Evolutionary conservation across 2,329 filamentous ascomycete species (phyloP).

Genomic region (Colletotrichum chlorophyti): DNA sequence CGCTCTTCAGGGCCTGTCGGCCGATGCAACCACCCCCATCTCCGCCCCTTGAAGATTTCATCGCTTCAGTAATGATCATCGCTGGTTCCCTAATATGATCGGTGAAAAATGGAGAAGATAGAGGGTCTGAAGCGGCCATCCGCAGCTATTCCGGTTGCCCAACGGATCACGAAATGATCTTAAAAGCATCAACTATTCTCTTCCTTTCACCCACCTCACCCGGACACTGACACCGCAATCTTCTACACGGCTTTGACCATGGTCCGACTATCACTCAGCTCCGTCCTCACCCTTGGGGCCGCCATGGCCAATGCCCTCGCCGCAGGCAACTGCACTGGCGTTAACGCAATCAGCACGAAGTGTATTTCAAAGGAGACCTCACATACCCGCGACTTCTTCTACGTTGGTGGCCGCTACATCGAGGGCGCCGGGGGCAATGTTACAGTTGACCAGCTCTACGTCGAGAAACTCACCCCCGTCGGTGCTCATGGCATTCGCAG

Average conservation of each 20-base stretch:
- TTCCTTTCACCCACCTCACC: too few species aligned
- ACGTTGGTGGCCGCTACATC: conserved; percentile 44
- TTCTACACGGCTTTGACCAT: too few species aligned
- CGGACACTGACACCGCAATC: too few species aligned
- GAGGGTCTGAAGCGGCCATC: background rate
- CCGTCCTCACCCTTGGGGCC: background rate
- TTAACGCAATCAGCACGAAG: conserved; percentile 26
- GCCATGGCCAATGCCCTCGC: background rate
- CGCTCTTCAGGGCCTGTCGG: background rate
- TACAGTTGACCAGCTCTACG: conserved; percentile 56
- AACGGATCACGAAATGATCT: too few species aligned
- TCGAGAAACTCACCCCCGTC: conserved; percentile 52
- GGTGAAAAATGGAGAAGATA: background rate
- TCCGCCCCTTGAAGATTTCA: conserved; percentile 9
- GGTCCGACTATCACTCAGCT: conserved; percentile 5
- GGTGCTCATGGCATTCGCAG: background rate
- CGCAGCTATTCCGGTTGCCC: background rate
- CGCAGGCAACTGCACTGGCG: conserved; percentile 11
- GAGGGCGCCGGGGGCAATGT: conserved; percentile 36
- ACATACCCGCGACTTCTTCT: conserved; percentile 40
- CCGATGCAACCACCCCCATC: conserved; percentile 13
- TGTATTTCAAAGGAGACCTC: conserved; percentile 27
- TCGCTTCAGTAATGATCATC: background rate
- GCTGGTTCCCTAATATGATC: background rate
- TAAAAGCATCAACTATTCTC: too few species aligned